Conservation (phyloP, 768 basidiomycete genomes). For the Calocybe cyanea region DNA sequence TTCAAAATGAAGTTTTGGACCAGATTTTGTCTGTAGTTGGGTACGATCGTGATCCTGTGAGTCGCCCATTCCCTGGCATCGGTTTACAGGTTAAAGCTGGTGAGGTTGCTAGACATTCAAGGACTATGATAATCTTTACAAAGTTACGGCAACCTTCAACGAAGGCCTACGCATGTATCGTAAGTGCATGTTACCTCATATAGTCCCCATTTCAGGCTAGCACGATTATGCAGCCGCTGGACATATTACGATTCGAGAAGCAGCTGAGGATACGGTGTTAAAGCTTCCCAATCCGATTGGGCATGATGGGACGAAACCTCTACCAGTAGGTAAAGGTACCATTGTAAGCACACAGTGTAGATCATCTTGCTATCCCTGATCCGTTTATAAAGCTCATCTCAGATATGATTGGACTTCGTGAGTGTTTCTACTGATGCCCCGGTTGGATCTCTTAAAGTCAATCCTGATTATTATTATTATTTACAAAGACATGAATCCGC, state of each 20-base stretch:
- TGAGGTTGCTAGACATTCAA: slow-evolving; percentile 28
- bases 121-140: slow-evolving; percentile 37
- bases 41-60: slow-evolving; percentile 28
- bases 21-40: slow-evolving; percentile 35
- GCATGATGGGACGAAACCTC: neutral
- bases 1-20: slow-evolving; percentile 38
- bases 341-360: neutral
- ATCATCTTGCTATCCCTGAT: too few species aligned
- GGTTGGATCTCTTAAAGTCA: slow-evolving; percentile 12
- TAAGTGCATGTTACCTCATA: slow-evolving; percentile 10
- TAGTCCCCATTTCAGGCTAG: neutral
- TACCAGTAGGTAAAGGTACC: slow-evolving; percentile 1
- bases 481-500: slow-evolving; percentile 42
- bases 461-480: too few species aligned
- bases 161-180: slow-evolving; percentile 44
- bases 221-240: neutral
- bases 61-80: neutral
- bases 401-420: slow-evolving; percentile 3
- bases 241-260: neutral
- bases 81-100: neutral
- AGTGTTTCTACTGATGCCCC: neutral
- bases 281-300: slow-evolving; percentile 2
- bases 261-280: neutral
- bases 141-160: slow-evolving; percentile 38
- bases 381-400: neutral